A percentile compares a stretch with the other conserved stretches of the same genome.
Evolutionary conservation across 495 filamentous ascomycete species (phyloP).

Genomic region (Annulohypoxylon nitens): DNA sequence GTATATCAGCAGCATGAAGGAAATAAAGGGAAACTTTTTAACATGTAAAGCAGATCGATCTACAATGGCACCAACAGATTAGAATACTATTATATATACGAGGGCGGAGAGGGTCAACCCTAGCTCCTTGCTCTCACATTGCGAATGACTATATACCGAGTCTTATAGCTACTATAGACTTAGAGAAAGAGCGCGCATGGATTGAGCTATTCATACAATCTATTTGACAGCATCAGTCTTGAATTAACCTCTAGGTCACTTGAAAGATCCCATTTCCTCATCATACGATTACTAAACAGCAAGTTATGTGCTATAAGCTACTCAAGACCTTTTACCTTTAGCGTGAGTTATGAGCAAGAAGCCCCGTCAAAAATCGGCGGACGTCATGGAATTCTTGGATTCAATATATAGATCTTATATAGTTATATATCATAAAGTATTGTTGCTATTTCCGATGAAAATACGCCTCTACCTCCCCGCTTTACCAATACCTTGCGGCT

Average conservation of each 20-base stretch:
- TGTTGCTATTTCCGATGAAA: background rate
- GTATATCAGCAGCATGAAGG: conserved; percentile 14
- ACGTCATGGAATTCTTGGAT: background rate
- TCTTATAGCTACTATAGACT: too few species aligned
- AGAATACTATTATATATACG: conserved; percentile 58
- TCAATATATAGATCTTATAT: background rate
- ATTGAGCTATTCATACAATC: too few species aligned
- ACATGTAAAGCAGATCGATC: conserved; percentile 30
- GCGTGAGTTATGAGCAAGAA: background rate
- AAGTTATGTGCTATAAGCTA: too few species aligned
- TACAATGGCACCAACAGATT: conserved; percentile 56
- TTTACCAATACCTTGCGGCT: background rate
- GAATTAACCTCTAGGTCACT: background rate
- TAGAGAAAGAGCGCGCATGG: background rate
- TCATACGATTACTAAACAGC: too few species aligned
- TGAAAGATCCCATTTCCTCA: too few species aligned
- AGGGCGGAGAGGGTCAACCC: conserved; percentile 7
- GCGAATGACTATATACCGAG: background rate
- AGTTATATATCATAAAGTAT: background rate
- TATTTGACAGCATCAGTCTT: background rate
- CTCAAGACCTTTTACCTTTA: too few species aligned
- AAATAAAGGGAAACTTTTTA: conserved; percentile 24
- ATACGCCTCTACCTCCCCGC: background rate
- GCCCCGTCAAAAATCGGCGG: background rate
- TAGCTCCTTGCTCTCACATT: conserved; percentile 8